Percentiles rank a stretch among this genome's conserved stretches.
These are phyloP conservation scores for Fomes fomentarius DNA, from an alignment of 1,284 basidiomycete genomes.

Conservation along the genomic window DNA sequence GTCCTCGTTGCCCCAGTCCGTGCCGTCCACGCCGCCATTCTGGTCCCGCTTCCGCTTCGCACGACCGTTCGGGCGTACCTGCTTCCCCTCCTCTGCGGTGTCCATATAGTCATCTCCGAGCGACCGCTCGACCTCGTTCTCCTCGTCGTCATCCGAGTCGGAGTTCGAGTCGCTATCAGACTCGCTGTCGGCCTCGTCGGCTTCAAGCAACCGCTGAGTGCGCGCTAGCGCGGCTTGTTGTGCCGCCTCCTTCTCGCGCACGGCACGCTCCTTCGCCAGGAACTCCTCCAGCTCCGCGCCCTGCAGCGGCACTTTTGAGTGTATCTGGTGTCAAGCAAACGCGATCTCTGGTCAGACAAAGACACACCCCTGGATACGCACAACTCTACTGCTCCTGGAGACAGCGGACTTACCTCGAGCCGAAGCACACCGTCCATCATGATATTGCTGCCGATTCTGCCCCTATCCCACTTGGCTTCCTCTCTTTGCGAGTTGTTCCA, in stretches of 20 bases:
- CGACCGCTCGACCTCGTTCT: constrained; percentile 69
- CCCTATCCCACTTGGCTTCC: constrained; percentile 84
- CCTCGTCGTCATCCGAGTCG: constrained; percentile 64
- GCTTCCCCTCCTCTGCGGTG: constrained; percentile 32
- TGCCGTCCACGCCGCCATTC: constrained; percentile 47
- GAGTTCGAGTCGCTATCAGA: constrained; percentile 58
- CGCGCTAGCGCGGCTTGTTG: constrained; percentile 86
- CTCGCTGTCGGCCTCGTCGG: constrained; percentile 73
- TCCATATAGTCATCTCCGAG: constrained; percentile 58
- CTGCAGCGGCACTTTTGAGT: constrained; percentile 85
- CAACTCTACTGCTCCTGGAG: not conserved
- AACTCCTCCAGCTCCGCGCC: constrained; percentile 86
- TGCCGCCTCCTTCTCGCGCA: constrained; percentile 87
- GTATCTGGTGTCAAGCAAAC: constrained; percentile 56
- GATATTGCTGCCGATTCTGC: constrained; percentile 84
- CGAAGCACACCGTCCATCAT: constrained; percentile 74
- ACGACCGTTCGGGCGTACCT: constrained; percentile 8
- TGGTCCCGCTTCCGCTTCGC: constrained; percentile 48
- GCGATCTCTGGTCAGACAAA: not conserved
- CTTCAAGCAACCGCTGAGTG: constrained; percentile 89
- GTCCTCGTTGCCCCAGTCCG: constrained; percentile 75
- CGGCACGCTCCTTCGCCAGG: constrained; percentile 76
- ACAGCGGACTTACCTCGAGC: constrained; percentile 56
- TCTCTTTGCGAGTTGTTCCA: constrained; percentile 85
- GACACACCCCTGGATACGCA: not conserved